A percentile compares a stretch with the other conserved stretches of the same genome.
These are phyloP conservation scores for Trichosporon faecale DNA, from an alignment of 1,284 basidiomycete genomes.

Conservation along the genomic window DNA sequence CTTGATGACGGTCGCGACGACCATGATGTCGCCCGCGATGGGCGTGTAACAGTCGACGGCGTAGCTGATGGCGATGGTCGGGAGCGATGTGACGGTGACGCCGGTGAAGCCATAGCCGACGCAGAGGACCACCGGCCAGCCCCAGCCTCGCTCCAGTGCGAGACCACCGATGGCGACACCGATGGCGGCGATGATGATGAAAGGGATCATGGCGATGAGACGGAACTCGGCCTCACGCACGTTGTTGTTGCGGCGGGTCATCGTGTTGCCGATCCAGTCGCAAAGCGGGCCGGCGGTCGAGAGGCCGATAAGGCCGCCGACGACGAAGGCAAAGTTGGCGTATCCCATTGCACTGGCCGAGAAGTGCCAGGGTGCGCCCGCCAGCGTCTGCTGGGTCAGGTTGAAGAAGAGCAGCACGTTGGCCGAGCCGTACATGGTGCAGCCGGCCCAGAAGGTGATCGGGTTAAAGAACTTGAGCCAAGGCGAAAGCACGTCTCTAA, in stretches of 20 bases:
- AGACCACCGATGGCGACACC: slow-evolving; percentile 19
- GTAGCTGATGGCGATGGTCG: slow-evolving; percentile 20
- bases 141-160: slow-evolving; percentile 15
- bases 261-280: slow-evolving; percentile 18
- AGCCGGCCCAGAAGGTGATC: slow-evolving; percentile 23
- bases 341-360: slow-evolving; percentile 15
- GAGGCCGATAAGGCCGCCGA: slow-evolving; percentile 23
- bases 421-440: slow-evolving; percentile 15
- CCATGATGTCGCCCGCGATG: slow-evolving; percentile 25
- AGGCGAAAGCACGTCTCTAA: slow-evolving; percentile 19
- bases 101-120: slow-evolving; percentile 19
- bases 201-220: slow-evolving; percentile 24
- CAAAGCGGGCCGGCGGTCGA: slow-evolving; percentile 18
- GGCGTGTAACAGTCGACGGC: slow-evolving; percentile 26
- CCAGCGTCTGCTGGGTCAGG: slow-evolving; percentile 16
- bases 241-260: slow-evolving; percentile 19
- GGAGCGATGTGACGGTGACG: slow-evolving; percentile 18
- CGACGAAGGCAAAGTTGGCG: slow-evolving; percentile 24
- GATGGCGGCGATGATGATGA: background rate
- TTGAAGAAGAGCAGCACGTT: slow-evolving; percentile 22
- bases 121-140: slow-evolving; percentile 16
- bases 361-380: slow-evolving; percentile 15
- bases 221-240: slow-evolving; percentile 27
- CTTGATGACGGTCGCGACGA: slow-evolving; percentile 24
- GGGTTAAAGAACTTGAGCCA: slow-evolving; percentile 23